Percentiles rank a stretch among this genome's conserved stretches.
These are phyloP conservation scores for Ophiostoma perfectum DNA, from an alignment of 2,329 filamentous ascomycete genomes.

Conservation along the genomic window DNA sequence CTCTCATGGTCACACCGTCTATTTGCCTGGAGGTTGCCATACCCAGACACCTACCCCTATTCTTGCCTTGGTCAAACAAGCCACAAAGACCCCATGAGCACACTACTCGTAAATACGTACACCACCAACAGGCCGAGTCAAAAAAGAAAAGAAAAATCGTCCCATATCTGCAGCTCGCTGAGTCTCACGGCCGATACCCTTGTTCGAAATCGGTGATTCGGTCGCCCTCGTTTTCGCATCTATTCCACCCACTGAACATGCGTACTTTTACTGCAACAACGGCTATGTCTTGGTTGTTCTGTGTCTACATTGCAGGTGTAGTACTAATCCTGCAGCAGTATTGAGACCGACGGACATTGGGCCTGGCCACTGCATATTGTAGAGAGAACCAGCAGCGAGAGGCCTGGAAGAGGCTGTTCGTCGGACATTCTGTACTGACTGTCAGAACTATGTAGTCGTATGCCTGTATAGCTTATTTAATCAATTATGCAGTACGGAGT, in stretches of 20 bases:
- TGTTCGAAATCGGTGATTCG: background rate
- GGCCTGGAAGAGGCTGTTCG: background rate
- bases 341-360: no score
- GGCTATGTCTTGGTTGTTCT: no score
- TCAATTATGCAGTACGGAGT: background rate
- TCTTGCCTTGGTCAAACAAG: background rate
- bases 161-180: background rate
- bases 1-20: no score
- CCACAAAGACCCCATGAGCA: background rate
- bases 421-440: background rate
- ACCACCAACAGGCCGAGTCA: background rate
- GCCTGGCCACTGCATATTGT: no score
- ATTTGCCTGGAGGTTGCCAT: no score
- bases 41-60: background rate
- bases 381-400: background rate
- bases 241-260: no score
- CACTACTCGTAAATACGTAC: background rate
- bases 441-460: no score
- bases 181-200: background rate
- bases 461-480: no score
- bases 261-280: no score
- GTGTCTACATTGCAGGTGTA: no score
- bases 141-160: constrained; percentile 7
- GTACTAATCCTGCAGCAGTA: no score
- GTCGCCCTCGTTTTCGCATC: no score